A percentile compares a stretch with the other conserved stretches of the same genome.
These are phyloP conservation scores for Oryza officinalis DNA, from an alignment of 176 grass and related monocot genomes.

Conservation along the genomic window DNA sequence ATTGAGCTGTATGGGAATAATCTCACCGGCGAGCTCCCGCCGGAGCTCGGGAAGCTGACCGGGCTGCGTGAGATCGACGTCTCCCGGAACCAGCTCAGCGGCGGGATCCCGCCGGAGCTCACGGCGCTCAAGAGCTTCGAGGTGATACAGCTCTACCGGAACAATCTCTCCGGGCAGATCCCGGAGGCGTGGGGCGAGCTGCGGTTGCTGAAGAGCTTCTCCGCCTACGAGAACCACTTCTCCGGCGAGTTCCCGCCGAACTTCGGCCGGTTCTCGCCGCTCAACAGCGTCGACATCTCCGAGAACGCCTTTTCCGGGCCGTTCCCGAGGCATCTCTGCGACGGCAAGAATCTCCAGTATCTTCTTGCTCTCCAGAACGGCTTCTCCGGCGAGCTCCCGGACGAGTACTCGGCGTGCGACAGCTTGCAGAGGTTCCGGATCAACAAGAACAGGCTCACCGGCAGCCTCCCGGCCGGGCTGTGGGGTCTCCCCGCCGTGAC, in stretches of 20 bases:
- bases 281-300: conserved; percentile 74
- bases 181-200: conserved; percentile 61
- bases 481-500: conserved; percentile 61
- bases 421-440: conserved; percentile 68
- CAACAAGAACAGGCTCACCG: conserved; percentile 66
- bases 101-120: conserved; percentile 50
- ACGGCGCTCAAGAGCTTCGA: conserved; percentile 52
- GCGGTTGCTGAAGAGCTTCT: conserved; percentile 46
- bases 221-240: conserved; percentile 77
- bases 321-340: conserved; percentile 70
- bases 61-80: conserved; percentile 61
- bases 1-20: conserved; percentile 83
- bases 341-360: conserved; percentile 43
- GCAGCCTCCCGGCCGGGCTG: conserved; percentile 47
- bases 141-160: conserved; percentile 67
- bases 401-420: conserved; percentile 58
- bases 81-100: conserved; percentile 64
- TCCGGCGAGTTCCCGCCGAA: conserved; percentile 62
- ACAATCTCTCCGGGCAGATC: conserved; percentile 68
- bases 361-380: conserved; percentile 77
- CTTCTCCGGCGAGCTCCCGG: conserved; percentile 71
- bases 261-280: conserved; percentile 69
- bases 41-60: conserved; percentile 54
- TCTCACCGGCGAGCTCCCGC: conserved; percentile 60
- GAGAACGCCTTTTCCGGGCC: conserved; percentile 66